Evolutionary conservation across 345 rosid species (phyloP), one percentile per base, ranked within the genome.

Genomic region (Angophora floribunda): DNA sequence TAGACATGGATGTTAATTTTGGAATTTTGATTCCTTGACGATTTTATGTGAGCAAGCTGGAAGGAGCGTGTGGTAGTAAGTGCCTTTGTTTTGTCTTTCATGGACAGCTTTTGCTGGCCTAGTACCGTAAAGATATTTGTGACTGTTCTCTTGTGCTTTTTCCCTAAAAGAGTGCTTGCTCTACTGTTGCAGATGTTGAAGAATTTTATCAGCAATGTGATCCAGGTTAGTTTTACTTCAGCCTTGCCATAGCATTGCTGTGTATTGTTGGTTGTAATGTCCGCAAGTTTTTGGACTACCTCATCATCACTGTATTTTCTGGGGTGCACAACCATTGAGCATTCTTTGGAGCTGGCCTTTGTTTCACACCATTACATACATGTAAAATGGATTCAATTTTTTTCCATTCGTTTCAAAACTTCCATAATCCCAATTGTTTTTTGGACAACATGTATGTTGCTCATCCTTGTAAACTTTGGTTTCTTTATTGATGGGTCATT

Each of bases 121-220:
- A 44, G 82, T 41, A 75, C 24, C 7, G 7, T 21, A 41, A 44
- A 75, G 49, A 19, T 75, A 36, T 41, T 9, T 2, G 7, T 10
- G 82, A 75, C 24, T 9, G 82, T 75, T 75, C 82, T 41, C 49
- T 41, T 75, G 49, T 75, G 82, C 49, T 19, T 41, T 75, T 22
- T 75, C 82, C 28, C 49, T 75, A 19, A 75, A 41, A 41, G 49
- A 49, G 49, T 75, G 82, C 49, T 41, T 75, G 82, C 49, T 75
- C 22, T 91, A 59, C n/a, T 52, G 82, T 80, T 90, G 95, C 92
- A 94, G 97, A 95, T 89, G 96, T 93, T 13, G 94, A 94, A 87
- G 94, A 92, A 86, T 95, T 95, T 89, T 94, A 87, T 88, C 91
- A 89, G 87, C 95, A 93, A 91, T 95, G 97, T 80, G 97, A 95